Evolutionary conservation across 73 alveolate species (phyloP).

Genomic region (Tetrahymena elliotti): DNA sequence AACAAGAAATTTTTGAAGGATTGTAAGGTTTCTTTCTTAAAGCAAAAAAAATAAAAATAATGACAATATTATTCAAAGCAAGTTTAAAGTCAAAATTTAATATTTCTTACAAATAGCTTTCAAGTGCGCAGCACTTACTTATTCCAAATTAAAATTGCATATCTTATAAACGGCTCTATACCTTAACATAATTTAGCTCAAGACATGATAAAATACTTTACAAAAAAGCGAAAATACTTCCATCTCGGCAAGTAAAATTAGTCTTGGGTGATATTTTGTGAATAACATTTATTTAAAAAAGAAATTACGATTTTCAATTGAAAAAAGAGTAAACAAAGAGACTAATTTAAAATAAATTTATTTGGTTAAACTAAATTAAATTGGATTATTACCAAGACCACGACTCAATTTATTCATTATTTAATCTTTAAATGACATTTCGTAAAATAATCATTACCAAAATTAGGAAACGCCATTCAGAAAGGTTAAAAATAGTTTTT

Average conservation of each 20-base stretch:
- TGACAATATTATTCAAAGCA: neutral
- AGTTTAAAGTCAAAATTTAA: no score
- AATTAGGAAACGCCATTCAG: neutral
- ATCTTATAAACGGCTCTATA: no score
- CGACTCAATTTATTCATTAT: neutral
- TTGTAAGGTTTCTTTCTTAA: neutral
- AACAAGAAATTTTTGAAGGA: neutral
- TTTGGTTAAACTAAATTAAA: no score
- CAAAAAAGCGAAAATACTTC: neutral
- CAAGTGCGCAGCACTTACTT: neutral
- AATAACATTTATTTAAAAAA: no score
- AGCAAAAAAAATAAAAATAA: neutral
- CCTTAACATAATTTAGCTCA: neutral
- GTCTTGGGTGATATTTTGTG: neutral
- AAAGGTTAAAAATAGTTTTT: neutral
- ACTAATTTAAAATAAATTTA: neutral
- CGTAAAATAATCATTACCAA: no score
- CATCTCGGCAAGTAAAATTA: no score
- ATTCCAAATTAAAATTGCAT: no score
- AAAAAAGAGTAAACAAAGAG: neutral
- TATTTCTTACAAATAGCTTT: neutral
- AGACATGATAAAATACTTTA: neutral
- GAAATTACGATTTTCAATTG: neutral
- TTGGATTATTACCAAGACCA: neutral
- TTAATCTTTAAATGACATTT: no score